A percentile compares a stretch with the other conserved stretches of the same genome.
Conservation (phyloP, 2,329 filamentous ascomycete genomes). For the Juglanconis oblonga region DNA sequence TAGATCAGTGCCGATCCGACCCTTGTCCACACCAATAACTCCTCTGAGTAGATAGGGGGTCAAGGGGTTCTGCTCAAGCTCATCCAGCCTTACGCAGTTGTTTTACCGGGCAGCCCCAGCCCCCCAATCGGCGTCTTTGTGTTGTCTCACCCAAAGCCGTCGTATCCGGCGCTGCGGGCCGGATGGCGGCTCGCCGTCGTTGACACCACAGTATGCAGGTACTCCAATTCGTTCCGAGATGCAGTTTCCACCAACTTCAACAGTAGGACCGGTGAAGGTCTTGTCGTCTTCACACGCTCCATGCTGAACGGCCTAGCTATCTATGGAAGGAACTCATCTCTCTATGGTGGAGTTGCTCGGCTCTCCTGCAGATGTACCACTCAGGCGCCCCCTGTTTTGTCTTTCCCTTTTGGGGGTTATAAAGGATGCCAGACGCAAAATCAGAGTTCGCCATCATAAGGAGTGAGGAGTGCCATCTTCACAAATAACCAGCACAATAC, state of each 20-base stretch:
- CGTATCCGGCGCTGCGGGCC: slow-evolving; percentile 10
- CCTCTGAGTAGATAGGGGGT: too few relatives aligned
- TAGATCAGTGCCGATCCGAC: too few relatives aligned
- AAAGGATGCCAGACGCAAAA: not conserved
- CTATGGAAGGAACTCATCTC: not conserved
- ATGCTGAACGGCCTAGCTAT: not conserved
- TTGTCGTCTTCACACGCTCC: not conserved
- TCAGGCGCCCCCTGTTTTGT: too few relatives aligned
- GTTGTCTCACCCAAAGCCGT: not conserved
- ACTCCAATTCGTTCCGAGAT: not conserved
- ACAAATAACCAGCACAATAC: not conserved
- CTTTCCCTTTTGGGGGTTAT: too few relatives aligned
- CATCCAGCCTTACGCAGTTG: not conserved
- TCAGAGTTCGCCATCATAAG: not conserved
- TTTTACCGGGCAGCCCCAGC: not conserved
- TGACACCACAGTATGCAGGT: not conserved
- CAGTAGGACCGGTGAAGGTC: not conserved
- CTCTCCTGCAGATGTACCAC: not conserved
- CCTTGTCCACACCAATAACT: too few relatives aligned
- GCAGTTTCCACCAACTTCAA: not conserved
- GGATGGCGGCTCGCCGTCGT: not conserved
- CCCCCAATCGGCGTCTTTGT: too few relatives aligned
- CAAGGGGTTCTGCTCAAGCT: too few relatives aligned
- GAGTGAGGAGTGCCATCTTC: not conserved
- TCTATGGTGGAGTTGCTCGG: not conserved